A percentile compares a stretch with the other conserved stretches of the same genome.
These are phyloP conservation scores for Populus hybrid DNA, from an alignment of 441 rosid genomes.

Conservation along the genomic window DNA sequence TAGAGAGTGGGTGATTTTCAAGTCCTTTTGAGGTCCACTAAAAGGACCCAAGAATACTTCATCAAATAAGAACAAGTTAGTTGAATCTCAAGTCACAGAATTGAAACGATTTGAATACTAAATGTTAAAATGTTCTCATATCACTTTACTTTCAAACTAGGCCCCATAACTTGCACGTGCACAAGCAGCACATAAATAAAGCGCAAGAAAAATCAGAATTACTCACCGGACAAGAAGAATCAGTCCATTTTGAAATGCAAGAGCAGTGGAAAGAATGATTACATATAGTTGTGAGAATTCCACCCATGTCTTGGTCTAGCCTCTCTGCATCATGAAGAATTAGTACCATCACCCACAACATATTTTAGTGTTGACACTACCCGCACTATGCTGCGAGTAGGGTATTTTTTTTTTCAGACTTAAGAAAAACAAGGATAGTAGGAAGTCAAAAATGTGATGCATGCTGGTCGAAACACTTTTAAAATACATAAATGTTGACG, in stretches of 20 bases:
- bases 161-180: not conserved
- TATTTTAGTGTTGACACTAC: not conserved
- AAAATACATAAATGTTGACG: not conserved
- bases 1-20: not conserved
- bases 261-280: slow-evolving; percentile 97
- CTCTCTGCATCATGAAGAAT: slow-evolving; percentile 53
- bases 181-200: not conserved
- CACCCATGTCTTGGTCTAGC: slow-evolving; percentile 83
- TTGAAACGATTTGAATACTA: not conserved
- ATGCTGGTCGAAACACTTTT: too few relatives aligned
- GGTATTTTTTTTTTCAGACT: too few relatives aligned
- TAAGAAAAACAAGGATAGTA: too few relatives aligned
- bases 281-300: slow-evolving; percentile 93
- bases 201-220: slow-evolving; percentile 10
- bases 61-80: not conserved
- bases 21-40: not conserved
- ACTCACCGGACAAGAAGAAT: slow-evolving; percentile 97
- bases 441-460: too few relatives aligned
- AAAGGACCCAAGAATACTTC: not conserved
- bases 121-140: not conserved
- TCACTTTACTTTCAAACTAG: not conserved
- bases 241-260: slow-evolving; percentile 95
- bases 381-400: not conserved
- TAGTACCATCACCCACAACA: not conserved
- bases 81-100: not conserved